Evolutionary conservation across 148 eudicot genomes (phyloP), one percentile per base, ranked within the genome.

Genomic region (Agrostemma githago): DNA sequence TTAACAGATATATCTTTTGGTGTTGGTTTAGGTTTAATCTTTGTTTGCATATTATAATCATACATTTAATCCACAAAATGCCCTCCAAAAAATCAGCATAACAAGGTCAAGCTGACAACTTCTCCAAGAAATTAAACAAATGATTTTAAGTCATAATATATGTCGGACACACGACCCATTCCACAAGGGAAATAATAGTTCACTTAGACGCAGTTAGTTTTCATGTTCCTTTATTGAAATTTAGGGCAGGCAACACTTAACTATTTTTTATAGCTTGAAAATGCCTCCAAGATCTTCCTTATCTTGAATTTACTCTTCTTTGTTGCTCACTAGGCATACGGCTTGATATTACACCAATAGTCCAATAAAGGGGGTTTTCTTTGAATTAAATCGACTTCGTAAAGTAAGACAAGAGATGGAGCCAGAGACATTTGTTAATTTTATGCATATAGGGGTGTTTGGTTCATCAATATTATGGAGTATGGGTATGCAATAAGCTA

Each of bases 101-200:
- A 43, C 34, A 67, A 42, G 71, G 71, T 67, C 54, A 43, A 67
- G 14, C 70, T 66, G 46, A 66, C 46, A 39, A 63, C 67, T 63
- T 63, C 67, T 10, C 41, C 39, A 37, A n/a, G 67, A 26, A 61
- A 20, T 1, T 61, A 20, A 51, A 51, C 9, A 51, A 51, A 51
- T 10, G 14, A 51, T 51, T 26, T 26, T 11, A 12, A 12, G 11
- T 48, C 53, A 48, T 0, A 7, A 48, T 48, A 60, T 60, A 20
- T 37, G 42, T 63, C 34, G n/a, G 66, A 11, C 41, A 63, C 11
- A 34, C 6, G 16, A 11, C 9, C 9, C 66, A 8, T 42, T 63
- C 66, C 40, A 63, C 64, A 7, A 60, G 37, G 11, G 34, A 60
- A 60, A 19, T 48, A 60, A 19, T 19, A 60, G 20, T 60, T 60